A percentile compares a stretch with the other conserved stretches of the same genome.
These are phyloP conservation scores for Skeletonema potamos DNA, from an alignment of 108 stramenopile species.

Conservation along the genomic window DNA sequence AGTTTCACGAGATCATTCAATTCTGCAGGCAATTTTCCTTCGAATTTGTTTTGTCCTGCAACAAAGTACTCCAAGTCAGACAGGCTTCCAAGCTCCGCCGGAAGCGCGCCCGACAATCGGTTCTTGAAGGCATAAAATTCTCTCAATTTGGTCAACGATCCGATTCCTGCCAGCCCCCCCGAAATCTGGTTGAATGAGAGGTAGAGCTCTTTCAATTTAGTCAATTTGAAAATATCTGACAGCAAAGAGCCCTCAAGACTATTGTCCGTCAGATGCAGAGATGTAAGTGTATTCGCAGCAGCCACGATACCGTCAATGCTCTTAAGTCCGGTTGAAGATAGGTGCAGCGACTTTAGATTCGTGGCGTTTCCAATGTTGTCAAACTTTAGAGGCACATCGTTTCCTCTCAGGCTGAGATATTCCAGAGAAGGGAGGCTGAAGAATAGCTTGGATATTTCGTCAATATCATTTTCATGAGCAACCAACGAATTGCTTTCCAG, in stretches of 20 bases:
- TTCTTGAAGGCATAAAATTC: conserved; percentile 55
- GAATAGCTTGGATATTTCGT: conserved; percentile 34
- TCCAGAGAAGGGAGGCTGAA: conserved; percentile 33
- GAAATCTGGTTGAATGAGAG: conserved; percentile 61
- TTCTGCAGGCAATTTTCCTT: conserved; percentile 43
- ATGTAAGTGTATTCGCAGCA: conserved; percentile 16
- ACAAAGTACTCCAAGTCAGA: conserved; percentile 28
- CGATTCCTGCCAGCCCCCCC: conserved; percentile 47
- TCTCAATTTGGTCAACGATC: conserved; percentile 39
- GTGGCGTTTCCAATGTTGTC: conserved; percentile 50
- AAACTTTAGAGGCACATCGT: conserved; percentile 50
- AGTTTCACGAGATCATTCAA: conserved; percentile 39
- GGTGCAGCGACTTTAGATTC: conserved; percentile 48
- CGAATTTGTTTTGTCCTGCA: conserved; percentile 36
- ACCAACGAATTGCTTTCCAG: conserved; percentile 50
- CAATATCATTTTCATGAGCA: conserved; percentile 14
- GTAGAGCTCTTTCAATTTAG: conserved; percentile 49
- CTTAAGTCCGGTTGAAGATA: conserved; percentile 60
- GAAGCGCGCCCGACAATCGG: conserved; percentile 54
- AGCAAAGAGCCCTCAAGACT: conserved; percentile 54
- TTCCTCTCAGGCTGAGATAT: conserved; percentile 37
- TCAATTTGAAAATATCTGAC: conserved; percentile 51
- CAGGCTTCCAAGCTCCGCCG: conserved; percentile 54
- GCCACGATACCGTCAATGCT: conserved; percentile 51
- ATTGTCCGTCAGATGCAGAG: conserved; percentile 51